Base-by-base conservation (phyloP, 805 yeast species). In the Peterozyma xylosa region DNA sequence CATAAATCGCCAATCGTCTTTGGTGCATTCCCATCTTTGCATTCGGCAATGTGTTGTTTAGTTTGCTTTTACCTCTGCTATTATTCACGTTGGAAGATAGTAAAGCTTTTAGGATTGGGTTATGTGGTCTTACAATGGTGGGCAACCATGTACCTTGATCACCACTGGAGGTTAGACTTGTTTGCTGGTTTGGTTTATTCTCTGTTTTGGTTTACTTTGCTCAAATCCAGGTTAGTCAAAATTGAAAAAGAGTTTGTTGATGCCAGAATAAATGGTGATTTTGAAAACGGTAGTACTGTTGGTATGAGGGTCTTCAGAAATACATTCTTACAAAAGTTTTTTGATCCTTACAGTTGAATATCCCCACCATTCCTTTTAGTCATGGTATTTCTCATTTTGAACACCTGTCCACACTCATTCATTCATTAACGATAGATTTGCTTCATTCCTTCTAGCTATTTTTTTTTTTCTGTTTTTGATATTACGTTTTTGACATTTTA, bases 1-100 rank as follows among this genome's bases (percentile, higher is more conserved):
- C 85, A 80, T 56, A 71, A 73, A 52, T 69, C 78, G 7, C 87
- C 88, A 4, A 79, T 80, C 39, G 86, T 80, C 30, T 82, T 82
- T 64, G 87, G 84, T 27, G 97, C 97, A 1, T 68, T 76, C 52
- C 82, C 93, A 9, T 82, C 85, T 1, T 56, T 80, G 39, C 87
- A 81, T 55, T 71, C 80, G 3, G 82, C 86, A 17, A 78, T 79
- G 76, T 84, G 86, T 0, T 71, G 76, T 30, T 54, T 71, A 39
- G 68, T 68, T 45, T 71, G 74, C 48, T 62, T 71, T 45, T 71
- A 67, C 46, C 56, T 71, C n/a, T 51, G 63, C 27, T 64, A 65
- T 54, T 67, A 70, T 53, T 52, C 71, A 3, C 56, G 61, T 18
- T 66, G 68, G 66, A 49, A 54, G 6, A 34, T 50, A 1, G 57